phyloP scores from a whole-genome alignment of 768 basidiomycete genomes.

The Gymnopilus junonius region DNA sequence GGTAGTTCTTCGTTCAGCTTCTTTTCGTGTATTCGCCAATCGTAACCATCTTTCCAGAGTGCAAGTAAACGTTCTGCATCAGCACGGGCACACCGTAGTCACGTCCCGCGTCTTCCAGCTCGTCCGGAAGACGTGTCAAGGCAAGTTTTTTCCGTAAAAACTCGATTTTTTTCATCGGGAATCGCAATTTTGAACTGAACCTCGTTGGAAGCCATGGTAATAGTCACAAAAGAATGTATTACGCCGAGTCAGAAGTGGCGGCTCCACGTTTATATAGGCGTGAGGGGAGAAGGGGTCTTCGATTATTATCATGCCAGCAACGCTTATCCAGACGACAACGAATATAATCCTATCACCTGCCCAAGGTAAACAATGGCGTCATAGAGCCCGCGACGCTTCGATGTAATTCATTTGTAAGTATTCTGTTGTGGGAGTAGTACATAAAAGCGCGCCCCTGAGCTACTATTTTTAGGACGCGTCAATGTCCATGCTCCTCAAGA shows the following conservation, averaged over 20 bases:
- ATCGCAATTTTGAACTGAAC: conserved; percentile 45
- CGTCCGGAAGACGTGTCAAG: conserved; percentile 57
- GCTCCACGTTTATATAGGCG: neutral
- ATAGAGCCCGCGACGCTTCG: neutral
- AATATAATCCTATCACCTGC: neutral
- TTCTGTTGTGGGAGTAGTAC: neutral
- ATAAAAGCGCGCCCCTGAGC: neutral
- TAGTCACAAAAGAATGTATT: neutral
- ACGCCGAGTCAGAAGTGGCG: neutral
- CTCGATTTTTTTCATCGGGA: conserved; percentile 43
- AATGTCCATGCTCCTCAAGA: conserved; percentile 16
- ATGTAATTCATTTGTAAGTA: neutral
- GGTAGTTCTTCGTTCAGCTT: conserved; percentile 55
- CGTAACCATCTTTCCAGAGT: conserved; percentile 56
- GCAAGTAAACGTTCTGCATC: conserved; percentile 52
- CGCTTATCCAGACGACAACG: neutral
- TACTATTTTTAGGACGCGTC: neutral
- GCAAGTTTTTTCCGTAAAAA: conserved; percentile 50
- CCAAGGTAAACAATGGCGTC: neutral
- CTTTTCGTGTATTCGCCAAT: conserved; percentile 60
- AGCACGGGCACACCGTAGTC: conserved; percentile 58
- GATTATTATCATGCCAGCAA: neutral
- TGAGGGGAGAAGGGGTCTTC: neutral
- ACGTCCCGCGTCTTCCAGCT: conserved; percentile 53
- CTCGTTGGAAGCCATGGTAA: neutral